These are phyloP conservation scores for Sanghuangporus sanghuang DNA, from an alignment of 1,284 basidiomycete genomes.

Conservation along the genomic window DNA sequence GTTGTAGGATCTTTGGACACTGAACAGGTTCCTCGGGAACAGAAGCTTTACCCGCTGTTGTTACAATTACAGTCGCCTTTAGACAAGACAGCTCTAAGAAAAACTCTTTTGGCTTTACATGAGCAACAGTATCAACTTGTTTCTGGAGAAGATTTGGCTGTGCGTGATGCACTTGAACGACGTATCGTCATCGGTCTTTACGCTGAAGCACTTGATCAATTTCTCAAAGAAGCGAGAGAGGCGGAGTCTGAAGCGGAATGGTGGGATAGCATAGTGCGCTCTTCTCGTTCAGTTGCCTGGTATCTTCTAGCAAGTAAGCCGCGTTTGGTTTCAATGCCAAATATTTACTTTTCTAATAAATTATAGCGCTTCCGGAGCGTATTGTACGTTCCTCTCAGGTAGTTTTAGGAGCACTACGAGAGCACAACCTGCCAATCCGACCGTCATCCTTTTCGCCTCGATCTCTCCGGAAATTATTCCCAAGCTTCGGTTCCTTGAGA, in stretches of 20 bases:
- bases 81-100: neutral
- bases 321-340: neutral
- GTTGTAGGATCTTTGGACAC: neutral
- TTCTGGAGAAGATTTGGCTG: neutral
- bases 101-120: neutral
- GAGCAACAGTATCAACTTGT: neutral
- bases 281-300: slow-evolving; percentile 40
- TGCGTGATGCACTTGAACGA: neutral
- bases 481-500: slow-evolving; percentile 34
- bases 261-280: slow-evolving; percentile 66
- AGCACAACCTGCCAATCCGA: slow-evolving; percentile 42
- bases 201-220: slow-evolving; percentile 49
- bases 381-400: slow-evolving; percentile 36
- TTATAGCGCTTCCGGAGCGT: slow-evolving; percentile 53
- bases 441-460: slow-evolving; percentile 45
- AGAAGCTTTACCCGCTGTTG: slow-evolving; percentile 1
- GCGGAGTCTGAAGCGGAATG: slow-evolving; percentile 69
- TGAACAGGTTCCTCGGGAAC: neutral
- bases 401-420: slow-evolving; percentile 41
- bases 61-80: slow-evolving; percentile 5
- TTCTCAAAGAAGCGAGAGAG: slow-evolving; percentile 54
- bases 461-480: slow-evolving; percentile 46
- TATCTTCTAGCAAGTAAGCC: slow-evolving; percentile 68
- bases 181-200: slow-evolving; percentile 51
- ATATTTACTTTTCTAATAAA: neutral